Evolutionary conservation across 139 green algal genomes (phyloP), one percentile per base, ranked within the genome.

Genomic region (Axilococcus clingmanii): DNA sequence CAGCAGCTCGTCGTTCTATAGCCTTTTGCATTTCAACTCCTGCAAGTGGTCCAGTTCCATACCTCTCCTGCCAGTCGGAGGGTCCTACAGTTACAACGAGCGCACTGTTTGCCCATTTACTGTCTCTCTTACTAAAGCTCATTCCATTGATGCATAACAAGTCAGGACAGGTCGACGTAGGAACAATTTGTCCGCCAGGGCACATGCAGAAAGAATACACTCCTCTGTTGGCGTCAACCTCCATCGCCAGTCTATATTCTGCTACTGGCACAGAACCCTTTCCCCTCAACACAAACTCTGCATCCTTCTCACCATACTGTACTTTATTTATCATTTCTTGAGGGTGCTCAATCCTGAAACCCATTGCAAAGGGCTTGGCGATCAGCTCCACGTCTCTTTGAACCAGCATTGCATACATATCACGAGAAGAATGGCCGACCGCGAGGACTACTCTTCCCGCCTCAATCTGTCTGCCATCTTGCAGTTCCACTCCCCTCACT

Each of bases 171-270:
- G 69, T 84, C 53, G 46, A 77, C 8, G 85, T 93, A 32, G 72
- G 73, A 36, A 94, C 83, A 28, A 93, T 82, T 64, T 92, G 82
- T 24, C 56, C 63, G 8, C 61, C 48, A 12, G 84, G 84, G 47
- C 84, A 94, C 84, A 94, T 94, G 61, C 84, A 94, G 54, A 94
- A 94, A n/a, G 65, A 81, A 68, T 81, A 94, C 27, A 85, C 74
- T 15, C 70, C 69, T 7, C 71, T 65, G 35, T 35, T 33, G 20
- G 23, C 23, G 14, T n/a, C 30, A 16, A 75, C 43, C 15, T 65
- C 37, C 0, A 64, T 61, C 19, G 75, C 68, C 9, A 93, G 56
- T 7, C 55, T 48, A 65, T 94, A 94, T 57, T 91, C 81, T 0
- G 84, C 84, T 20, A 94, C 84, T 9, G 84, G 84, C 5, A 89